phyloP scores from a whole-genome alignment of 2,329 filamentous ascomycete species.

The Phialemoniopsis sp. region DNA sequence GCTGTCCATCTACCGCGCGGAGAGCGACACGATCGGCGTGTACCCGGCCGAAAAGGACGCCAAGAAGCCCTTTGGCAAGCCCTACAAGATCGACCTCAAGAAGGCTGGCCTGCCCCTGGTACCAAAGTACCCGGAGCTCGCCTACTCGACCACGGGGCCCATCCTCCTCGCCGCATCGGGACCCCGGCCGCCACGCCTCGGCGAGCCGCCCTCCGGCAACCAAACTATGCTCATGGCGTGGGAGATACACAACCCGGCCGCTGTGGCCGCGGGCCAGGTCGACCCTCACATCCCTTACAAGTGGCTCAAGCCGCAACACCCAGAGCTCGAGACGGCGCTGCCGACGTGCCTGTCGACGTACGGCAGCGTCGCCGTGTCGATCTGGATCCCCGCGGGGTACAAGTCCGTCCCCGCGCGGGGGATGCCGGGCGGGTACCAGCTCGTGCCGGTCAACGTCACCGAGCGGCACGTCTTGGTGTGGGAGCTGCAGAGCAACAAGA shows the following conservation, averaged over 20 bases:
- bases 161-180: conserved; percentile 31
- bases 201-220: conserved; percentile 28
- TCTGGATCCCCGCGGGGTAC: conserved; percentile 34
- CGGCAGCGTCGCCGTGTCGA: conserved; percentile 30
- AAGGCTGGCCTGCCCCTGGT: conserved; percentile 28
- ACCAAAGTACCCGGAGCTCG: conserved; percentile 33
- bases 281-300: conserved; percentile 24
- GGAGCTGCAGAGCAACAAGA: conserved; percentile 32
- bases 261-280: conserved; percentile 7
- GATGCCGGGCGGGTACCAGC: conserved; percentile 23
- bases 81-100: conserved; percentile 26
- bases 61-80: conserved; percentile 31
- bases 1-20: conserved; percentile 27
- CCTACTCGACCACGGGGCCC: conserved; percentile 31
- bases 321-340: conserved; percentile 32
- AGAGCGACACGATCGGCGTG: conserved; percentile 24
- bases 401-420: conserved; percentile 18
- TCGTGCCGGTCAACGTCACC: conserved; percentile 23
- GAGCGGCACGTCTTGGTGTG: conserved; percentile 31
- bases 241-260: conserved; percentile 24
- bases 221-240: conserved; percentile 33
- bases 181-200: conserved; percentile 29
- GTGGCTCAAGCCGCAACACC: conserved; percentile 27
- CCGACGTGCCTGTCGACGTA: conserved; percentile 29
- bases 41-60: conserved; percentile 18